phyloP scores from a whole-genome alignment of 495 filamentous ascomycete species.

The Oidiodendron maius region DNA sequence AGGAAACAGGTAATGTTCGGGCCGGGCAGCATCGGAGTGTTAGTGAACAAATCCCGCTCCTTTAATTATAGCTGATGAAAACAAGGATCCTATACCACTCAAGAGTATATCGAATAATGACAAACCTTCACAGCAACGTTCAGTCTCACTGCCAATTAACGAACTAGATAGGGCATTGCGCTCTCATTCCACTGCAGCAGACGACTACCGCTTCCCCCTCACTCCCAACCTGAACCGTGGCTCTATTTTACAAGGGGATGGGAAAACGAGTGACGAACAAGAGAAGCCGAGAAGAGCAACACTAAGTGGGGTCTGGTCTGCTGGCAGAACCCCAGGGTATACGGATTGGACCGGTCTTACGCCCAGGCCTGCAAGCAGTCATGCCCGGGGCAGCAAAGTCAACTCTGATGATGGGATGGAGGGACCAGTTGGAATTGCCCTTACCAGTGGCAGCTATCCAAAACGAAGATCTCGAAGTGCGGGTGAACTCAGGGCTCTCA shows the following conservation, averaged over 20 bases:
- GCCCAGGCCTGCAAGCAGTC: constrained; percentile 47
- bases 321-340: constrained; percentile 24
- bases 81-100: constrained; percentile 39
- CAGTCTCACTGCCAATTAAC: constrained; percentile 45
- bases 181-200: constrained; percentile 41
- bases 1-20: constrained; percentile 8
- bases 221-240: constrained; percentile 34
- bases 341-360: constrained; percentile 39
- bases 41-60: constrained; percentile 19
- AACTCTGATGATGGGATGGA: constrained; percentile 9
- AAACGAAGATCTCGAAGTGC: constrained; percentile 48
- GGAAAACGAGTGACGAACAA: constrained; percentile 23
- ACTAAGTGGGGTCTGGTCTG: constrained; percentile 22
- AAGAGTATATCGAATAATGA: constrained; percentile 18
- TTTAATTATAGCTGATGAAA: constrained; percentile 15
- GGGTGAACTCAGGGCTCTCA: constrained; percentile 39
- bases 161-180: constrained; percentile 45
- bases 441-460: constrained; percentile 37
- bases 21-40: constrained; percentile 36
- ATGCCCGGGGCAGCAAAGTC: constrained; percentile 36
- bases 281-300: constrained; percentile 27
- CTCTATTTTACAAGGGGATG: constrained; percentile 32
- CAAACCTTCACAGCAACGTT: constrained; percentile 32
- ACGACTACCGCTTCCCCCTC: constrained; percentile 30
- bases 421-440: constrained; percentile 42